phyloP scores from a whole-genome alignment of 768 basidiomycete genomes.

The Rickenella mellea region DNA sequence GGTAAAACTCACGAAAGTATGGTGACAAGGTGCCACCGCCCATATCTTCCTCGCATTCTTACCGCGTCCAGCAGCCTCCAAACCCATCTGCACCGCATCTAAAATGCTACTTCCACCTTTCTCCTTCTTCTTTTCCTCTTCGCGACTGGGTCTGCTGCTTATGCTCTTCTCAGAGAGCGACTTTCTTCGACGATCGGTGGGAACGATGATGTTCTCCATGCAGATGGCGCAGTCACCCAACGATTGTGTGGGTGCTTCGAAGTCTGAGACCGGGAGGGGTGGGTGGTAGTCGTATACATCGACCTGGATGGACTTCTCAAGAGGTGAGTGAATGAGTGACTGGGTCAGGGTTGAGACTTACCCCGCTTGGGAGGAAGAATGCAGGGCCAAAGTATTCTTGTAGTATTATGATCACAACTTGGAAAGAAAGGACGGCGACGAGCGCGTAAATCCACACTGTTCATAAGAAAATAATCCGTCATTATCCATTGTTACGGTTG shows the following conservation, averaged over 20 bases:
- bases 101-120: constrained; percentile 27
- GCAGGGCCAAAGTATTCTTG: constrained; percentile 73
- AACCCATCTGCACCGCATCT: constrained; percentile 34
- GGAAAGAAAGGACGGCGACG: constrained; percentile 48
- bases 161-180: constrained; percentile 24
- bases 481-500: constrained; percentile 2
- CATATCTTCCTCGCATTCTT: constrained; percentile 51
- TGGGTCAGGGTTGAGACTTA: constrained; percentile 23
- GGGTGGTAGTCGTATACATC: constrained; percentile 84
- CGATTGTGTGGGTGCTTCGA: constrained; percentile 67
- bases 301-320: constrained; percentile 41
- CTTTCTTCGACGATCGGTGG: constrained; percentile 21
- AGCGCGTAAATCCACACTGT: constrained; percentile 63
- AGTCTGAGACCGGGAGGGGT: constrained; percentile 55
- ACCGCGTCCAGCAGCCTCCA: constrained; percentile 30
- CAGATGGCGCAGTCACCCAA: constrained; percentile 88
- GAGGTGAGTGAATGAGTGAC: background rate
- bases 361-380: constrained; percentile 73
- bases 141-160: constrained; percentile 12
- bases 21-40: constrained; percentile 82
- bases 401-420: constrained; percentile 51
- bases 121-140: constrained; percentile 18
- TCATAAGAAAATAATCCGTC: background rate
- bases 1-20: constrained; percentile 63
- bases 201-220: constrained; percentile 74